Evolutionary conservation across 257 asterid genomes (phyloP).

Genomic region (Verbascum thapsus): DNA sequence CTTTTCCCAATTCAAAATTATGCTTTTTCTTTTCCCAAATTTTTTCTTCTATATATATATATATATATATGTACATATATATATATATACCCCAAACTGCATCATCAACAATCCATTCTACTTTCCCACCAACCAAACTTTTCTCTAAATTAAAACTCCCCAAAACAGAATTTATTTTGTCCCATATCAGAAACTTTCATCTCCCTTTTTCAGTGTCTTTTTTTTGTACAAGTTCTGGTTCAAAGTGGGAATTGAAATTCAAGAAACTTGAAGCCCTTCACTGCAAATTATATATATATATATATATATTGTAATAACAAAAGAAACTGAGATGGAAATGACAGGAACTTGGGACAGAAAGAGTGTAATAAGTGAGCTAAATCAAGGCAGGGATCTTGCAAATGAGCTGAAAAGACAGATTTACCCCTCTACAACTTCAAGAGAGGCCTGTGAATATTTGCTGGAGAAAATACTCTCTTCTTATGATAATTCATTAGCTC

Average conservation of each 20-base stretch:
- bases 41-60: too few species aligned
- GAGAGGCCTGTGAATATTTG: conserved; percentile 21
- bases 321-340: conserved; percentile 27
- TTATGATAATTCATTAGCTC: conserved; percentile 43
- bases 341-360: conserved; percentile 21
- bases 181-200: neutral
- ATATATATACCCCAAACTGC: too few species aligned
- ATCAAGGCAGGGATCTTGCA: conserved; percentile 37
- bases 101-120: too few species aligned
- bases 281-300: neutral
- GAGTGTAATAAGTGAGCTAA: conserved; percentile 33
- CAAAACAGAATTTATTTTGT: neutral
- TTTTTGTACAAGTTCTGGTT: neutral
- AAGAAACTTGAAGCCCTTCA: conserved; percentile 6
- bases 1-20: too few species aligned
- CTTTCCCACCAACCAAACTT: too few species aligned
- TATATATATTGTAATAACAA: too few species aligned
- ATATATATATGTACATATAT: too few species aligned
- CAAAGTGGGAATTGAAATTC: neutral
- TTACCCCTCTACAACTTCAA: conserved; percentile 22
- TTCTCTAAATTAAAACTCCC: neutral
- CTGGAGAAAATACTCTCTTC: conserved; percentile 37
- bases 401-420: conserved; percentile 37
- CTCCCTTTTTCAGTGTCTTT: neutral
- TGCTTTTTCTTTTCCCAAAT: too few species aligned